Percentiles rank a stretch among this genome's conserved stretches.
phyloP scores from a whole-genome alignment of 2,329 filamentous ascomycete genomes.

The Xylariaceae sp. region DNA sequence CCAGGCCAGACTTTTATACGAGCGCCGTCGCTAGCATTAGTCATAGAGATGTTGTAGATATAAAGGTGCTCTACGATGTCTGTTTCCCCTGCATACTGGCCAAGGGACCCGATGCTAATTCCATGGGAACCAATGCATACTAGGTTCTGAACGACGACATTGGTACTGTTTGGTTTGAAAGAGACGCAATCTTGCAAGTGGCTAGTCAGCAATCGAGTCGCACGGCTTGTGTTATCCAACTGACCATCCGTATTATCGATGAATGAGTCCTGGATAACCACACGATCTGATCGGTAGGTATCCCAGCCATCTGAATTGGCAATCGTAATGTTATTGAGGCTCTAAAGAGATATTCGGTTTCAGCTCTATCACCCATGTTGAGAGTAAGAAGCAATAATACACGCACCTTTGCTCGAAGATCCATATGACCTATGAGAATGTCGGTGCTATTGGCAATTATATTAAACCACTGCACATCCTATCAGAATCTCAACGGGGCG shows the following conservation, averaged over 20 bases:
- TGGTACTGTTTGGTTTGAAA: conserved; percentile 74
- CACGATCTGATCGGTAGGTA: conserved; percentile 61
- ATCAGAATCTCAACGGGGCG: not conserved
- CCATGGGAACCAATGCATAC: conserved; percentile 72
- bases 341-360: conserved; percentile 14
- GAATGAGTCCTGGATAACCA: conserved; percentile 68
- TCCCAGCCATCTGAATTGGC: conserved; percentile 68
- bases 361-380: not conserved
- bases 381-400: not conserved
- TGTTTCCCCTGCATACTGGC: conserved; percentile 64
- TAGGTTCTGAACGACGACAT: conserved; percentile 69
- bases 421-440: conserved; percentile 64
- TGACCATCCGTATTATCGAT: conserved; percentile 63
- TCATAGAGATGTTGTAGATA: conserved; percentile 62
- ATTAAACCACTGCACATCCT: conserved; percentile 61
- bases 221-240: conserved; percentile 15
- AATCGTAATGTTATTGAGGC: conserved; percentile 53
- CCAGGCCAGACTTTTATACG: conserved; percentile 77
- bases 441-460: conserved; percentile 67
- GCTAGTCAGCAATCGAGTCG: not conserved
- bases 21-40: conserved; percentile 64
- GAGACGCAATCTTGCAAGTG: conserved; percentile 61
- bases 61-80: conserved; percentile 73
- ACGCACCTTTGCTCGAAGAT: conserved; percentile 51
- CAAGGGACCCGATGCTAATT: conserved; percentile 72